Percentiles rank a stretch among this genome's conserved stretches.
These are phyloP conservation scores for Penicillium malachiteum DNA, from an alignment of 495 filamentous ascomycete genomes.

Conservation along the genomic window DNA sequence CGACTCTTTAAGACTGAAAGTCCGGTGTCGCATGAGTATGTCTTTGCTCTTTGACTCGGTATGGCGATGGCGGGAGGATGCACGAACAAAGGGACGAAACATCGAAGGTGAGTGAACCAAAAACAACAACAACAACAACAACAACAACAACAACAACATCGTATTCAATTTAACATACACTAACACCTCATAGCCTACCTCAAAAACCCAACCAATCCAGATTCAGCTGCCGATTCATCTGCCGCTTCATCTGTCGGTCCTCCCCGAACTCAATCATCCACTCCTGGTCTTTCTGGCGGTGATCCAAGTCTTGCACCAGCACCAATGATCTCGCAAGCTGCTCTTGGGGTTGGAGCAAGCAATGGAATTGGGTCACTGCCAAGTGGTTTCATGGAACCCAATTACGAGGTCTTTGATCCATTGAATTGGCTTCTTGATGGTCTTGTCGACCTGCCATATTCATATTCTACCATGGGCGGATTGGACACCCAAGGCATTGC, in stretches of 20 bases:
- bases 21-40: constrained; percentile 90
- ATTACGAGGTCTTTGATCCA: constrained; percentile 84
- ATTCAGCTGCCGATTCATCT: constrained; percentile 71
- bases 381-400: constrained; percentile 60
- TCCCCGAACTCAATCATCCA: constrained; percentile 30
- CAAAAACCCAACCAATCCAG: constrained; percentile 84
- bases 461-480: constrained; percentile 39
- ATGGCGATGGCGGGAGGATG: constrained; percentile 90
- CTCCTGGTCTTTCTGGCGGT: constrained; percentile 35
- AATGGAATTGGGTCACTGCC: constrained; percentile 43
- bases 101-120: constrained; percentile 58
- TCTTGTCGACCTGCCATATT: constrained; percentile 75
- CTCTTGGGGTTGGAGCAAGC: constrained; percentile 28
- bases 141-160: too few relatives aligned
- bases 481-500: constrained; percentile 42
- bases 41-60: constrained; percentile 89
- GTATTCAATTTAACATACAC: constrained; percentile 22
- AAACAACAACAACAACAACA: too few relatives aligned
- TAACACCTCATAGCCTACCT: constrained; percentile 51
- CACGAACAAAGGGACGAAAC: constrained; percentile 72
- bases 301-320: constrained; percentile 52
- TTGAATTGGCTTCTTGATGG: constrained; percentile 90
- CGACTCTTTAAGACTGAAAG: constrained; percentile 75
- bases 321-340: constrained; percentile 36
- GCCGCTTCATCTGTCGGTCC: constrained; percentile 55